A percentile compares a stretch with the other conserved stretches of the same genome.
These are phyloP conservation scores for Penicillium tannophilum DNA, from an alignment of 495 filamentous ascomycete species.

Conservation along the genomic window DNA sequence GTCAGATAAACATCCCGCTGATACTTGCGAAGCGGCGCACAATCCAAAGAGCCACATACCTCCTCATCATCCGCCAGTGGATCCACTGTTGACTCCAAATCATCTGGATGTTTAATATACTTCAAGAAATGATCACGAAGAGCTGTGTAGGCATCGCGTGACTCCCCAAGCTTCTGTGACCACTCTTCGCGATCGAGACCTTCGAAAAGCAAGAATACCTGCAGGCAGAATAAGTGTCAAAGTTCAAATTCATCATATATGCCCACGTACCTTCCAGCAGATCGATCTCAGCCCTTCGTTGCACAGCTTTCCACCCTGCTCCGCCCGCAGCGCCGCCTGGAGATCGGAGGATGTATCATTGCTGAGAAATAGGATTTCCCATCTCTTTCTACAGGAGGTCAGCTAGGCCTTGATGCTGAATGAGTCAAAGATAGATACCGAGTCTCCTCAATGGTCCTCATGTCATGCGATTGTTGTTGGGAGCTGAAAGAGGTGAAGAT, in stretches of 20 bases:
- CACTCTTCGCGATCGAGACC: conserved; percentile 67
- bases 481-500: conserved; percentile 18
- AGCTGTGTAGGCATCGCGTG: conserved; percentile 71
- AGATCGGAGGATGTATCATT: conserved; percentile 64
- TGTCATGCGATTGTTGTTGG: conserved; percentile 39
- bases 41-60: conserved; percentile 54
- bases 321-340: conserved; percentile 62
- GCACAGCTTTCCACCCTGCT: conserved; percentile 60
- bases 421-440: conserved; percentile 43
- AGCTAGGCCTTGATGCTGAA: neutral
- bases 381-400: conserved; percentile 52
- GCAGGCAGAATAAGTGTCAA: conserved; percentile 19
- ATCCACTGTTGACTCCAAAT: conserved; percentile 72
- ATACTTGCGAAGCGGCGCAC: neutral
- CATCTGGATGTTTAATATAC: conserved; percentile 79
- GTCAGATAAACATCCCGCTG: conserved; percentile 30
- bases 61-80: conserved; percentile 84
- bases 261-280: conserved; percentile 80
- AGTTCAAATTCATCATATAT: neutral
- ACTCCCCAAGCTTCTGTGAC: conserved; percentile 64
- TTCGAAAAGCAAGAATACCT: conserved; percentile 84
- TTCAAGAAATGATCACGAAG: conserved; percentile 73
- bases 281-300: conserved; percentile 77
- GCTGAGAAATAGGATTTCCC: conserved; percentile 65
- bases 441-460: conserved; percentile 66